Conservation (phyloP, 345 rosid genomes). For the Eucalyptus decipiens region DNA sequence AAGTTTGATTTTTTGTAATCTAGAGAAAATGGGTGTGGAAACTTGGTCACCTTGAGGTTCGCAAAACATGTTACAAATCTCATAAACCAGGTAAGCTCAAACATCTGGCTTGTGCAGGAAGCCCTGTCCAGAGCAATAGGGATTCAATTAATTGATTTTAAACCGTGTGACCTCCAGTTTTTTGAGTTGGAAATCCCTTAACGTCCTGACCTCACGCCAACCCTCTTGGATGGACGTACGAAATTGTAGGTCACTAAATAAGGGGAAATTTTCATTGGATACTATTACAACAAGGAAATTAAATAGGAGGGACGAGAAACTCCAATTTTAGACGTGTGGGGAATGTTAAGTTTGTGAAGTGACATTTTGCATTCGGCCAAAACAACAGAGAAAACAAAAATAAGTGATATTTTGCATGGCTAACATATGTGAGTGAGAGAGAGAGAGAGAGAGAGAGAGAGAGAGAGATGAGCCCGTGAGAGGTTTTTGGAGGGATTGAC, state of each 20-base stretch:
- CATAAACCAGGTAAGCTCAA: background rate
- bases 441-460: background rate
- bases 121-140: background rate
- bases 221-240: background rate
- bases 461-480: background rate
- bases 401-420: background rate
- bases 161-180: background rate
- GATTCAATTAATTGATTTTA: background rate
- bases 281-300: background rate
- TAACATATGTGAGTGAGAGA: background rate
- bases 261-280: background rate
- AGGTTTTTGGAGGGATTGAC: slow-evolving; percentile 4
- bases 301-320: background rate
- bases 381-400: background rate
- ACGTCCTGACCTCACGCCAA: background rate
- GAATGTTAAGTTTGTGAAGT: background rate
- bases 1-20: background rate
- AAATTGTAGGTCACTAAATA: background rate
- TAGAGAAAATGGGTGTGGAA: background rate
- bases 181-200: background rate
- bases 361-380: background rate
- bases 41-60: background rate
- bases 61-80: background rate
- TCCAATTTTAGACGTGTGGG: background rate
- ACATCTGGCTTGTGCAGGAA: background rate